Conservation (phyloP, 2,329 filamentous ascomycete genomes). For the Aureobasidium musti region DNA sequence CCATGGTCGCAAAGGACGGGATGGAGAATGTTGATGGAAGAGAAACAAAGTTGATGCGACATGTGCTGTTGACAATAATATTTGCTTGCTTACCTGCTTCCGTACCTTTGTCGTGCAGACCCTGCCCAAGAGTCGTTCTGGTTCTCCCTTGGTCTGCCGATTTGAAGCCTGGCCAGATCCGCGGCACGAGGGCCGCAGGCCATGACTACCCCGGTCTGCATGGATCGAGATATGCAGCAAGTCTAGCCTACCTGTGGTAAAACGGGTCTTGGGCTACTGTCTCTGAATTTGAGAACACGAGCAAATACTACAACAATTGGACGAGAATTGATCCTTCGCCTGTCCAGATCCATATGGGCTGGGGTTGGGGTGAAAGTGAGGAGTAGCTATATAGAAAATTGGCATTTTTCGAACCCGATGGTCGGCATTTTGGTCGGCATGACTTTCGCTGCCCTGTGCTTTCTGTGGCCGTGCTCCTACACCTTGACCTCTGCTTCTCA, state of each 20-base stretch:
- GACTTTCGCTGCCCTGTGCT: conserved; percentile 1
- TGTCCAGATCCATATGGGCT: neutral
- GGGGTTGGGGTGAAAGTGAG: neutral
- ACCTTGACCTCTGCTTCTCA: neutral
- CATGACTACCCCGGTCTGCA: conserved; percentile 14
- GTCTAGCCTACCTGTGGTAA: conserved; percentile 11
- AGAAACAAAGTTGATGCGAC: neutral
- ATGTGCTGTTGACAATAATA: neutral
- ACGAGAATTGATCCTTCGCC: neutral
- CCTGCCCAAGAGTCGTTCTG: neutral
- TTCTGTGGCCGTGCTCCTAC: neutral
- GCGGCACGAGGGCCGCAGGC: neutral
- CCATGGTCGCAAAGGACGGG: conserved; percentile 3
- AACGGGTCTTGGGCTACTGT: conserved; percentile 9
- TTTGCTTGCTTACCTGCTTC: neutral
- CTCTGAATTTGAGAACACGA: neutral
- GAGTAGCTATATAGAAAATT: neutral
- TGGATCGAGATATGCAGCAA: neutral
- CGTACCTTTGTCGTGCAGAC: conserved; percentile 8
- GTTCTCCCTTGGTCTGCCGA: neutral
- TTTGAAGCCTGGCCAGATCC: conserved; percentile 16
- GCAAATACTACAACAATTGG: neutral
- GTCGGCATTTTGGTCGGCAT: conserved; percentile 4
- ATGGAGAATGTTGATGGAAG: neutral
- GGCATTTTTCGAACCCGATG: neutral